Evolutionary conservation across 2,329 filamentous ascomycete genomes (phyloP).

Genomic region (Exophiala mesophila): DNA sequence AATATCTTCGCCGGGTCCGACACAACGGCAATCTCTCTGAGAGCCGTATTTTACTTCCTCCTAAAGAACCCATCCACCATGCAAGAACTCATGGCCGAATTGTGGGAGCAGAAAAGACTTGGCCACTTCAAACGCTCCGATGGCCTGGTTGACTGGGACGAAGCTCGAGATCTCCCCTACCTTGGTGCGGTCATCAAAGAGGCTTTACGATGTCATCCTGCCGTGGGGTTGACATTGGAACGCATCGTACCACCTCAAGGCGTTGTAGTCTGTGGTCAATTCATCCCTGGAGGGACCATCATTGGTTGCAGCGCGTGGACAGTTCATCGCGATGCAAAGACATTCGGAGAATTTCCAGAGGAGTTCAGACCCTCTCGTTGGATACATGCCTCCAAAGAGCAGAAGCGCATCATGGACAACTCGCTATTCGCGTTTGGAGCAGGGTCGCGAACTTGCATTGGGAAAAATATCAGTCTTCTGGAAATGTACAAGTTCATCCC

Average conservation of each 20-base stretch:
- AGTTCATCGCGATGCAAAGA: conserved; percentile 29
- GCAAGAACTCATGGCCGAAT: conserved; percentile 22
- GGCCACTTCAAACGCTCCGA: conserved; percentile 20
- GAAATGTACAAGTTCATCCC: conserved; percentile 27
- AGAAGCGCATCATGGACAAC: conserved; percentile 47
- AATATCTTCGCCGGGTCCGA: conserved; percentile 34
- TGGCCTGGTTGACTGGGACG: conserved; percentile 9
- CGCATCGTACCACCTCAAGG: conserved; percentile 54
- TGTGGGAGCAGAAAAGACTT: conserved; percentile 3
- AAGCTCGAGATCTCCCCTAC: conserved; percentile 62
- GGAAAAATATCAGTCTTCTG: conserved; percentile 24
- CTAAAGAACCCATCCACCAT: conserved; percentile 27
- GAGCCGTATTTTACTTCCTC: conserved; percentile 32
- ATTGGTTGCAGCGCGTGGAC: conserved; percentile 57
- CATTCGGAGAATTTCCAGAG: conserved; percentile 52
- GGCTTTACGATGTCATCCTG: conserved; percentile 58
- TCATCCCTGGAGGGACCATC: conserved; percentile 64
- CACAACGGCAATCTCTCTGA: conserved; percentile 33
- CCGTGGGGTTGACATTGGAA: conserved; percentile 10
- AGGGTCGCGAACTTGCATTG: conserved; percentile 41
- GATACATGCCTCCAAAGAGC: conserved; percentile 48
- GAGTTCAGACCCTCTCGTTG: conserved; percentile 65
- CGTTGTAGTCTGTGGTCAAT: conserved; percentile 60
- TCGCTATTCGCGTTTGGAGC: conserved; percentile 40
- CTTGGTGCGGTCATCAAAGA: conserved; percentile 74